Percentiles rank a stretch among this genome's conserved stretches.
Conservation (phyloP, 768 basidiomycete genomes). For the Russula sp. region DNA sequence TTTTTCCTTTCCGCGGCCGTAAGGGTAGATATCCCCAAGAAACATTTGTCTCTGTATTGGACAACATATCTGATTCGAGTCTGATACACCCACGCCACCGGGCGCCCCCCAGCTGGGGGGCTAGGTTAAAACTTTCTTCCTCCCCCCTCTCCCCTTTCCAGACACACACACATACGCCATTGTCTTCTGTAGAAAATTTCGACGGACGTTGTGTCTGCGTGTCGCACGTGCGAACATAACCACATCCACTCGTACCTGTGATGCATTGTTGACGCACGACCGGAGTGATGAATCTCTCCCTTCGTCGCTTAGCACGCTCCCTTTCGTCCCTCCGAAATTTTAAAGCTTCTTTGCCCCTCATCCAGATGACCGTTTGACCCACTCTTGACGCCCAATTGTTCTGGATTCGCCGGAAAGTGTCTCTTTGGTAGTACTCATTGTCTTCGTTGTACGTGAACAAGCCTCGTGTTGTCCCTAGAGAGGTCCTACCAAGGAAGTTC, state of each 20-base stretch:
- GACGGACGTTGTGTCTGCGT: background rate
- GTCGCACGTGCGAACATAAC: background rate
- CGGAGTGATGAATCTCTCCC: background rate
- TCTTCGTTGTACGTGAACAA: conserved; percentile 14
- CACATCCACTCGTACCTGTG: background rate
- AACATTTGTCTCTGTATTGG: background rate
- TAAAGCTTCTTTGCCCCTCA: conserved; percentile 7
- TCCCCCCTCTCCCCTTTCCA: background rate
- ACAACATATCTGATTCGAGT: background rate
- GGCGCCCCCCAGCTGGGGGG: background rate
- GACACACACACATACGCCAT: background rate
- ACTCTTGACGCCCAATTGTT: conserved; percentile 10
- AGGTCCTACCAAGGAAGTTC: conserved; percentile 13
- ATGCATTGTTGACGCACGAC: conserved; percentile 2
- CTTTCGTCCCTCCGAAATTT: conserved; percentile 5
- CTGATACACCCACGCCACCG: background rate
- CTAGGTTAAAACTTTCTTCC: conserved; percentile 3
- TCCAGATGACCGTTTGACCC: conserved; percentile 3
- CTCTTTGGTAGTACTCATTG: conserved; percentile 11
- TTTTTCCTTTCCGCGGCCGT: background rate
- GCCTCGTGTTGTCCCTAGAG: conserved; percentile 9
- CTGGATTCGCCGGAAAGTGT: conserved; percentile 12
- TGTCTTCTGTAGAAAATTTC: background rate
- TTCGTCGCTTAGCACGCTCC: background rate
- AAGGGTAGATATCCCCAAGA: background rate